Evolutionary conservation across 2,329 filamentous ascomycete species (phyloP), one percentile per base, ranked within the genome.

Genomic region (Colletotrichum sp.): DNA sequence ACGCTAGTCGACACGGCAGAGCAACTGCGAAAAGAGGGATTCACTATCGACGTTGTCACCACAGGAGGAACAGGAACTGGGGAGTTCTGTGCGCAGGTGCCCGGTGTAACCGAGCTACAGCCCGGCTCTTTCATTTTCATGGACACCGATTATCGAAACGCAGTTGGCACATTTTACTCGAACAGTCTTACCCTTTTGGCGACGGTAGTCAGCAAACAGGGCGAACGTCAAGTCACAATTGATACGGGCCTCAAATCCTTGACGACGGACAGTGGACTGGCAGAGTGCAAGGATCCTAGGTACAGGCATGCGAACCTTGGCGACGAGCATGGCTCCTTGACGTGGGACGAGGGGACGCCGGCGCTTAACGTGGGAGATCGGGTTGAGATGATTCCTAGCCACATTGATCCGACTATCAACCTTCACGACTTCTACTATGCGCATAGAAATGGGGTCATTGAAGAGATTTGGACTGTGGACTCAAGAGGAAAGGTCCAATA

Each of bases 91-190:
- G 88, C 85, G 3, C 84, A 82, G 0, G 87, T 89, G 0, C 85
- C 86, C 0, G 89, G 89, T 0, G 84, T 91, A 1, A 91, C 89
- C 2, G 89, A 91, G 78, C 82, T 91, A 3, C 89, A 91, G 78
- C 89, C 89, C 0, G 89, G 89, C 0, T 89, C 87, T 0, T 91
- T 91, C 74, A 85, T 91, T 71, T 90, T 91, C 79, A 91, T 91
- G 89, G 89, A 91, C 72, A 89, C 89, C 3, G 89, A 91, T 78
- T 91, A 91, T 77, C 85, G 88, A 4, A 88, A 89, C 68, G 89
- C 89, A 0, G 83, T 90, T 0, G 89, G 89, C 1, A 81, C 83
- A 0, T 85, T 86, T 71, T 91, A 88, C 78, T 83, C 83, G 1
- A 87, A 90, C 77, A 89, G 87, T 63, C 76, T 90, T 30, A 88